Percentiles rank a stretch among this genome's conserved stretches.
phyloP scores from a whole-genome alignment of 805 yeast species.

The Kazachstania africana region DNA sequence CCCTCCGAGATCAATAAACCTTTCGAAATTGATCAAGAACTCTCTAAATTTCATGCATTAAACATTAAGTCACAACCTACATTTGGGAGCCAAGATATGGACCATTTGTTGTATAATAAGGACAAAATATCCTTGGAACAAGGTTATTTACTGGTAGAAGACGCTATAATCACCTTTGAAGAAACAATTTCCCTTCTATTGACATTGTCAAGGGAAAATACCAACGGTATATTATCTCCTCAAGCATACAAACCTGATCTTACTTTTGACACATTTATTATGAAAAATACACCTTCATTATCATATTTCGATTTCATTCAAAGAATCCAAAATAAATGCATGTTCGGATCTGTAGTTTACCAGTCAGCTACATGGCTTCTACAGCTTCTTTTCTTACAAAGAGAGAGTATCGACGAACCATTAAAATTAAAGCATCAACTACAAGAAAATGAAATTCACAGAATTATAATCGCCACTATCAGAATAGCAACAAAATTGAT shows the following conservation, averaged over 20 bases:
- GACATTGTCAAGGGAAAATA: too few relatives aligned
- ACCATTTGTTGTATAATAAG: slow-evolving; percentile 3
- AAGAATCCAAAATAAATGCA: slow-evolving; percentile 21
- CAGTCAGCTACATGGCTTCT: slow-evolving; percentile 19
- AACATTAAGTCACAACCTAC: not conserved
- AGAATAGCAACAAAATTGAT: slow-evolving; percentile 33
- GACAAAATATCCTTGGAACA: not conserved
- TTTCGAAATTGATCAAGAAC: slow-evolving; percentile 4
- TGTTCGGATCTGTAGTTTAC: slow-evolving; percentile 21
- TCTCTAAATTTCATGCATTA: slow-evolving; percentile 1
- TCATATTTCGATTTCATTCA: slow-evolving; percentile 15
- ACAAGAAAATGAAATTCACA: slow-evolving; percentile 30
- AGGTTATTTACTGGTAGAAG: slow-evolving; percentile 3
- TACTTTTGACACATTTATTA: too few relatives aligned
- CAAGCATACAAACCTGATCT: too few relatives aligned
- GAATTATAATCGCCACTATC: slow-evolving; percentile 33
- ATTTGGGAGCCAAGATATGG: too few relatives aligned
- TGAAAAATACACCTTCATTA: slow-evolving; percentile 22
- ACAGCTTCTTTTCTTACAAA: slow-evolving; percentile 13
- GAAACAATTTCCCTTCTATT: slow-evolving; percentile 10
- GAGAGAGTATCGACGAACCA: slow-evolving; percentile 7
- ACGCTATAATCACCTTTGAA: slow-evolving; percentile 8
- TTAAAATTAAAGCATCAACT: slow-evolving; percentile 20
- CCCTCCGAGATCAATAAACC: too few relatives aligned
- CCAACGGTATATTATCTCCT: too few relatives aligned